Evolutionary conservation across 169 alveolate genomes (phyloP), one percentile per base, ranked within the genome.

Genomic region (Eimeria falciformis): DNA sequence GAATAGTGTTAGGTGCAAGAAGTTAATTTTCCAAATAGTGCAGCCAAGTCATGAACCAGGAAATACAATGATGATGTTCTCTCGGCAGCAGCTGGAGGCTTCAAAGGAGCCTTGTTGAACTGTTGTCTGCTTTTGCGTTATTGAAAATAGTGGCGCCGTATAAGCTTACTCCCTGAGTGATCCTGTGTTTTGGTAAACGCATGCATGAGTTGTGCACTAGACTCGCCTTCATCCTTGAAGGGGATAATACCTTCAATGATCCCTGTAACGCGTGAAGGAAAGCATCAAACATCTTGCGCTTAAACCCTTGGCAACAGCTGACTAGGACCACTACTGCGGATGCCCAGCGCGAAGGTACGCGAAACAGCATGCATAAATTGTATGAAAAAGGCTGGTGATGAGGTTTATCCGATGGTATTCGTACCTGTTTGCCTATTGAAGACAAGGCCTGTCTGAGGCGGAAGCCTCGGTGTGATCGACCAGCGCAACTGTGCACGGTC

Each of bases 181-280:
- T 29, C 47, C 27, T 78, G 56, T 5, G 71, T 6, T 17, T 27
- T 85, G 14, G 45, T 62, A 18, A 37, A 43, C 17, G 14, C 21
- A 12, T 2, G 25, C 29, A 55, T n/a, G 12, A 66, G 37, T n/a
- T 66, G 79, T 53, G 71, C 46, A 25, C 73, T 47, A 9, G 53
- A 23, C 21, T n/a, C n/a, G 33, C 56, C 78, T 4, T 82, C 91
- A 14, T 86, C 92, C 14, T 86, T 65, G 43, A 43, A 5, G 29
- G 92, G 92, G 45, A 86, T 86, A 2, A 68, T 71, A 17, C 92
- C 92, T 47, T 86, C 92, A 40, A 86, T 86, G n/a, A 86, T 68
- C 18, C 92, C 92, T 86, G 40, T 62, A n/a, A n/a, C n/a, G n/a
- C n/a, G n/a, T n/a, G n/a, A n/a, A n/a, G n/a, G n/a, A 53, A 53